A percentile compares a stretch with the other conserved stretches of the same genome.
phyloP scores from a whole-genome alignment of 2,329 filamentous ascomycete species.

The Trichoderma sp. region DNA sequence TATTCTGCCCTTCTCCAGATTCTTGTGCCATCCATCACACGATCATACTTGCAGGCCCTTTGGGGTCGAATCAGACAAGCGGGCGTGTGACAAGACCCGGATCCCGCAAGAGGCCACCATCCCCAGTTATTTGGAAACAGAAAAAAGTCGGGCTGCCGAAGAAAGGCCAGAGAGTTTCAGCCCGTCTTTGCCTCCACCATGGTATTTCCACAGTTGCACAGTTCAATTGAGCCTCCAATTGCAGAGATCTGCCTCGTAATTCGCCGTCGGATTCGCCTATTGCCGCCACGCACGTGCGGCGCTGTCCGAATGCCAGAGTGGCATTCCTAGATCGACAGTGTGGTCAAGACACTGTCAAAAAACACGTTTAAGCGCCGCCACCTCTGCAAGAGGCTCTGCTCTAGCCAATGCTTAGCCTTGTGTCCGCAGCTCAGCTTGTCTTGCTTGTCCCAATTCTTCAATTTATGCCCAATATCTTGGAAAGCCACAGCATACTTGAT shows the following conservation, averaged over 20 bases:
- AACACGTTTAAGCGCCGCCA: neutral
- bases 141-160: neutral
- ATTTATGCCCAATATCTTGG: neutral
- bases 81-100: neutral
- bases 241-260: neutral
- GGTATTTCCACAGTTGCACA: neutral
- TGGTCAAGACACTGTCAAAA: neutral
- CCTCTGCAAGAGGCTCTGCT: neutral
- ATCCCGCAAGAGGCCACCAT: neutral
- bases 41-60: neutral
- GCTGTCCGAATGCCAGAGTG: neutral
- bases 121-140: neutral
- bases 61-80: neutral
- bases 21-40: conserved; percentile 4
- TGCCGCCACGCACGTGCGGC: conserved; percentile 6
- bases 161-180: conserved; percentile 17
- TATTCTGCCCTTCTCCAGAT: conserved; percentile 12
- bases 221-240: neutral
- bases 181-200: conserved; percentile 2
- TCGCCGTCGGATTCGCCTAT: conserved; percentile 9
- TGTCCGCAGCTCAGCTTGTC: neutral
- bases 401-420: neutral
- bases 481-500: neutral
- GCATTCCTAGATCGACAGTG: neutral
- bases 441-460: neutral